Conservation (phyloP, 257 asterid genomes). For the Parsonsia alboflavescens region DNA sequence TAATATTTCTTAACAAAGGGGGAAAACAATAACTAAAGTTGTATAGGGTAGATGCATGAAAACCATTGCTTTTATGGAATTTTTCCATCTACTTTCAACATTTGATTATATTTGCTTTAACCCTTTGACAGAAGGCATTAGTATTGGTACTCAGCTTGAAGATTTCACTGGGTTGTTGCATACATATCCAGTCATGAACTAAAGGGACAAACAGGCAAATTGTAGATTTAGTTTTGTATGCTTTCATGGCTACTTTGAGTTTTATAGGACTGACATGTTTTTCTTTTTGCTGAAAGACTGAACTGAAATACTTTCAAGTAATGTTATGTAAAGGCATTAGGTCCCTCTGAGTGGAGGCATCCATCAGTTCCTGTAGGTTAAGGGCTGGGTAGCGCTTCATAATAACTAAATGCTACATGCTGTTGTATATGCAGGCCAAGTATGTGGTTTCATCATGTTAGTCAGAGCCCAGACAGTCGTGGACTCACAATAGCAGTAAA, state of each 20-base stretch:
- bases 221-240: background rate
- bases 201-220: too few relatives aligned
- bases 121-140: background rate
- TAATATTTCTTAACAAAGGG: too few relatives aligned
- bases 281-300: background rate
- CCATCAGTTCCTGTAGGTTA: background rate
- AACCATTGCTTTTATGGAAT: background rate
- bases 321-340: background rate
- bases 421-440: conserved; percentile 67
- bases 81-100: background rate
- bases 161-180: background rate
- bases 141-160: background rate
- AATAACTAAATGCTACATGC: background rate
- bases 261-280: background rate
- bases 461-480: conserved; percentile 56
- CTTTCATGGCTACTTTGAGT: background rate
- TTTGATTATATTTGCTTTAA: background rate
- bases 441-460: conserved; percentile 96
- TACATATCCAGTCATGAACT: background rate
- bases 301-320: background rate
- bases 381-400: background rate
- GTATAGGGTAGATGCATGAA: background rate
- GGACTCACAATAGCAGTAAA: conserved; percentile 79
- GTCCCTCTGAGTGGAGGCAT: background rate
- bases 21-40: background rate